Conservation (phyloP, 2,329 filamentous ascomycete species). For the Grosmannia clavigera region DNA sequence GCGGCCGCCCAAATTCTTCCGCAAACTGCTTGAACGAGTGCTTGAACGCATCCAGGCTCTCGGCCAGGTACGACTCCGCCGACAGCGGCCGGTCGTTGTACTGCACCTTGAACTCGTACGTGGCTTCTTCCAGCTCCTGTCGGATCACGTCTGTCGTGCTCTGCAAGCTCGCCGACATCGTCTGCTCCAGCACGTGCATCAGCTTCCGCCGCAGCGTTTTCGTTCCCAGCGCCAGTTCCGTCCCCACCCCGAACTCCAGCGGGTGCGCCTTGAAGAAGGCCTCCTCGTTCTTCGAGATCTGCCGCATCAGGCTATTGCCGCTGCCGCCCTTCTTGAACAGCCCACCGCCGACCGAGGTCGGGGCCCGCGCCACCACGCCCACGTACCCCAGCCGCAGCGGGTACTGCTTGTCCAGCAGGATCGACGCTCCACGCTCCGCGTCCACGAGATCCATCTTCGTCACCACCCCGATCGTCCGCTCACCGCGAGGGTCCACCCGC, state of each 20-base stretch:
- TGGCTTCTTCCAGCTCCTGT: constrained; percentile 90
- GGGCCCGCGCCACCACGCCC: constrained; percentile 80
- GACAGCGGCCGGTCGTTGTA: constrained; percentile 94
- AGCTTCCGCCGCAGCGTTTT: constrained; percentile 83
- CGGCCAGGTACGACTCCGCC: constrained; percentile 91
- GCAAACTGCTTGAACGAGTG: constrained; percentile 94
- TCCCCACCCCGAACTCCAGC: constrained; percentile 60
- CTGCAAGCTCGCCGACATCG: constrained; percentile 87
- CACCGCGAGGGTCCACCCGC: constrained; percentile 83
- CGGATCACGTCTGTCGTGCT: constrained; percentile 84
- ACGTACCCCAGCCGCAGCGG: constrained; percentile 92
- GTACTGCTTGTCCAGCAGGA: constrained; percentile 84
- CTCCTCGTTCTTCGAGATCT: constrained; percentile 80
- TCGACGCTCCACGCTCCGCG: constrained; percentile 59
- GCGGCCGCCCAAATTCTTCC: constrained; percentile 74
- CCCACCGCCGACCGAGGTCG: constrained; percentile 38
- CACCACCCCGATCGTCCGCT: constrained; percentile 95
- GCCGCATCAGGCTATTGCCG: constrained; percentile 43
- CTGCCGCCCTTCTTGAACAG: constrained; percentile 81
- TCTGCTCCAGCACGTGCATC: constrained; percentile 93
- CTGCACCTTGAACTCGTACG: constrained; percentile 98
- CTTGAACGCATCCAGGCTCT: constrained; percentile 92
- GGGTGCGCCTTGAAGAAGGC: constrained; percentile 78
- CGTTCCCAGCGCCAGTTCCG: constrained; percentile 69
- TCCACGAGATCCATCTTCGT: constrained; percentile 99